Percentiles rank a stretch among this genome's conserved stretches.
phyloP scores from a whole-genome alignment of 2,329 filamentous ascomycete genomes.

The Calonectria multiphialidica region DNA sequence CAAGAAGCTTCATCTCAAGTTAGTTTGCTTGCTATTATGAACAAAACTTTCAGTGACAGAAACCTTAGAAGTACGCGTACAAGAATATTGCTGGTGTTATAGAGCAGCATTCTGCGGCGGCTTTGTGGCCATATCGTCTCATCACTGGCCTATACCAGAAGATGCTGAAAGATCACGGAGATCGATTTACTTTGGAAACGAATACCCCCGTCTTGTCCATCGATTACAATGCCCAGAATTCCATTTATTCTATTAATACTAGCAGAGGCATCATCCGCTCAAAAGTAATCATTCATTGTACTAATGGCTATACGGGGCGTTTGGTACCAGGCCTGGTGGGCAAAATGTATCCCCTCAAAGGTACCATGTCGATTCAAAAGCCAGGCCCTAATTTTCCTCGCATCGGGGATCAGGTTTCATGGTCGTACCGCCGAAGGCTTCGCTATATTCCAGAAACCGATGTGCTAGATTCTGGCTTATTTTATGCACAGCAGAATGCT shows the following conservation, averaged over 20 bases:
- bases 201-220: constrained; percentile 46
- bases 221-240: constrained; percentile 42
- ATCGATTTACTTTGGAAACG: constrained; percentile 50
- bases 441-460: constrained; percentile 58
- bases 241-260: constrained; percentile 56
- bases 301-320: constrained; percentile 63
- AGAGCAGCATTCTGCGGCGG: constrained; percentile 54
- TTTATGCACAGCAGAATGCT: constrained; percentile 42
- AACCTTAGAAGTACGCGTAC: constrained; percentile 12
- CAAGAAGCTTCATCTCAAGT: too few species aligned
- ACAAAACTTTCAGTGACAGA: not conserved
- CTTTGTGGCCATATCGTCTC: constrained; percentile 61
- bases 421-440: constrained; percentile 60
- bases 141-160: constrained; percentile 53
- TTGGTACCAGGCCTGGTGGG: constrained; percentile 60
- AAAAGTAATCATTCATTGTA: constrained; percentile 65
- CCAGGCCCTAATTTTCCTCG: constrained; percentile 47
- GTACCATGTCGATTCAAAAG: constrained; percentile 60
- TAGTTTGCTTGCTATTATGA: too few species aligned
- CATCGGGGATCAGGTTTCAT: constrained; percentile 45
- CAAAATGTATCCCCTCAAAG: constrained; percentile 55
- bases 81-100: constrained; percentile 43
- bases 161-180: constrained; percentile 46
- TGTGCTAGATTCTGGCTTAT: constrained; percentile 40
- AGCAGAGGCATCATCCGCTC: constrained; percentile 56